Conservation (phyloP, 2,329 filamentous ascomycete genomes). For the Colletotrichum echinochloae region DNA sequence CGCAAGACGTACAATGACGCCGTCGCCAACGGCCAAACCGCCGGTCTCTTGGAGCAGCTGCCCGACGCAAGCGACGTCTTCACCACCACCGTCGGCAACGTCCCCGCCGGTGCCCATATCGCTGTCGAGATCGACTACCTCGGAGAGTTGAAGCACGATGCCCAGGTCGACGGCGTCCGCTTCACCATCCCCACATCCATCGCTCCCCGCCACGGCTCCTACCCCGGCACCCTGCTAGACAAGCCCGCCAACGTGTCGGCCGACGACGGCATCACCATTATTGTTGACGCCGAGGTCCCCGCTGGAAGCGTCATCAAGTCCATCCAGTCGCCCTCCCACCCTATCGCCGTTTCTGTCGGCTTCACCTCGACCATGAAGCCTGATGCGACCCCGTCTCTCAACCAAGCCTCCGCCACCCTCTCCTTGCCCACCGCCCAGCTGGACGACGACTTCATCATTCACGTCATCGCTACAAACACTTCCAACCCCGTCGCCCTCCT, state of each 20-base stretch:
- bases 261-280: conserved; percentile 44
- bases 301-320: conserved; percentile 67
- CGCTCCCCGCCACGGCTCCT: conserved; percentile 72
- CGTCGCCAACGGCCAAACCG: conserved; percentile 67
- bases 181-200: conserved; percentile 77
- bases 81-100: conserved; percentile 74
- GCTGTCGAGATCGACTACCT: conserved; percentile 74
- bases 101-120: conserved; percentile 68
- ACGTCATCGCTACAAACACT: conserved; percentile 70
- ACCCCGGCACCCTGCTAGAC: conserved; percentile 52
- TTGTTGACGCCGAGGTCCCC: conserved; percentile 59
- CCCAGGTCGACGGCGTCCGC: conserved; percentile 73
- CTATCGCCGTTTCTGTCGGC: conserved; percentile 74
- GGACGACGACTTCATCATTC: conserved; percentile 74
- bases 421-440: conserved; percentile 65
- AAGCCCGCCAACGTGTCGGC: conserved; percentile 26
- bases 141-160: conserved; percentile 79
- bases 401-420: conserved; percentile 72
- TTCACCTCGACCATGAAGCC: conserved; percentile 60
- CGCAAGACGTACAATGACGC: conserved; percentile 70
- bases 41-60: conserved; percentile 74
- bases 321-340: conserved; percentile 76
- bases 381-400: conserved; percentile 62
- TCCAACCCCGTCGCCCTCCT: conserved; percentile 73
- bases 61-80: conserved; percentile 73